These are phyloP conservation scores for Pleurotus djamor DNA, from an alignment of 768 basidiomycete genomes.

Conservation along the genomic window DNA sequence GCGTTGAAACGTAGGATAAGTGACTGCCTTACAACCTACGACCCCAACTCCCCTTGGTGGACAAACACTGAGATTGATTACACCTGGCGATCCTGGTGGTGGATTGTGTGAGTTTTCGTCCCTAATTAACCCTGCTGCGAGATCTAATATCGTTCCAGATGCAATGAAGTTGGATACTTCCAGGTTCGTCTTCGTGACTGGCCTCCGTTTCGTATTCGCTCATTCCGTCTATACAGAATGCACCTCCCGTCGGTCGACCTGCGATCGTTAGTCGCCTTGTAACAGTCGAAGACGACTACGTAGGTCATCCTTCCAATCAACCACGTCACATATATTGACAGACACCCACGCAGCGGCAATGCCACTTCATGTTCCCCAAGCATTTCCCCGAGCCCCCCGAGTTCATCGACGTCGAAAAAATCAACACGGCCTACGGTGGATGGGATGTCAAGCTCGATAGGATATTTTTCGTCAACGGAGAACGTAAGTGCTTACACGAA, in stretches of 20 bases:
- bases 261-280: conserved; percentile 53
- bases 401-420: conserved; percentile 35
- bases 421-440: conserved; percentile 52
- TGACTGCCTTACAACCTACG: conserved; percentile 39
- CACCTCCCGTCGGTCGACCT: conserved; percentile 32
- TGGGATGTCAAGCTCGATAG: conserved; percentile 58
- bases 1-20: conserved; percentile 16
- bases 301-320: conserved; percentile 16
- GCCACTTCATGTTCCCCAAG: conserved; percentile 62
- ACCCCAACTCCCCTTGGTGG: conserved; percentile 39
- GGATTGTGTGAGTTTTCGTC: conserved; percentile 52
- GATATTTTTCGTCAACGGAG: conserved; percentile 69
- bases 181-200: conserved; percentile 20
- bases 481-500: conserved; percentile 39
- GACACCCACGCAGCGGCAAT: conserved; percentile 48
- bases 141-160: conserved; percentile 32
- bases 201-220: background rate
- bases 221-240: conserved; percentile 26
- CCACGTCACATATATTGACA: background rate
- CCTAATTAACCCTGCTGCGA: background rate
- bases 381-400: conserved; percentile 36
- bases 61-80: conserved; percentile 58
- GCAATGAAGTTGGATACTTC: conserved; percentile 67
- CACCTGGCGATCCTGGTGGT: conserved; percentile 59
- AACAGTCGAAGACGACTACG: conserved; percentile 53